Evolutionary conservation across 306 rosid species (phyloP), one percentile per base, ranked within the genome.

Genomic region (Herpetospermum pedunculosum): DNA sequence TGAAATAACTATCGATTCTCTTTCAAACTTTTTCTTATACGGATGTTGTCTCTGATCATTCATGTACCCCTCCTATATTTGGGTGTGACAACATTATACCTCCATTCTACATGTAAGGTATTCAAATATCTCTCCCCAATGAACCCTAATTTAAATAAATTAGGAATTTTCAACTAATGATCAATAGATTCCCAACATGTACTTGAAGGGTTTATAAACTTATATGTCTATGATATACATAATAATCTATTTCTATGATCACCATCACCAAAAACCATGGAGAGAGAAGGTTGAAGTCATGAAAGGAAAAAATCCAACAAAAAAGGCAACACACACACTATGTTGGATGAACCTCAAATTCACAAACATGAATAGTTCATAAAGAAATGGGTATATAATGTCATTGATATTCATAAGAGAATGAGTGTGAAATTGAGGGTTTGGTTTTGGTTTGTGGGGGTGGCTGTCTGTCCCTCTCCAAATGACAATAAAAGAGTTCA

Each of bases 391-490:
- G n/a, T n/a, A n/a, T n/a, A n/a, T n/a, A n/a, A n/a, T n/a, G n/a
- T n/a, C n/a, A n/a, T n/a, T n/a, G n/a, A n/a, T n/a, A n/a, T n/a
- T n/a, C n/a, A n/a, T n/a, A n/a, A n/a, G n/a, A n/a, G n/a, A 15
- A 44, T 13, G 2, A 59, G 46, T 0, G 14, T n/a, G 16, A 62
- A 62, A 1, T 18, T 34, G 15, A 54, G 34, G 11, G 26, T 14
- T 58, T 58, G 1, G 15, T n/a, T 16, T 15, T 16, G 68, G 25
- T n/a, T 21, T 0, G 0, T 48, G 18, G 49, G 49, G 3, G 29
- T 52, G 90, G 87, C 84, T 84, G 95, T 87, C 88, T 75, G n/a
- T n/a, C 9, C 16, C 82, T 81, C 79, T 78, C 72, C 79, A 88
- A 60, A 80, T 76, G 25, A 19, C 14, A 59, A 16, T 8, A 59